phyloP scores from a whole-genome alignment of 352 stramenopile species.

The Pseudoperonospora humuli region DNA sequence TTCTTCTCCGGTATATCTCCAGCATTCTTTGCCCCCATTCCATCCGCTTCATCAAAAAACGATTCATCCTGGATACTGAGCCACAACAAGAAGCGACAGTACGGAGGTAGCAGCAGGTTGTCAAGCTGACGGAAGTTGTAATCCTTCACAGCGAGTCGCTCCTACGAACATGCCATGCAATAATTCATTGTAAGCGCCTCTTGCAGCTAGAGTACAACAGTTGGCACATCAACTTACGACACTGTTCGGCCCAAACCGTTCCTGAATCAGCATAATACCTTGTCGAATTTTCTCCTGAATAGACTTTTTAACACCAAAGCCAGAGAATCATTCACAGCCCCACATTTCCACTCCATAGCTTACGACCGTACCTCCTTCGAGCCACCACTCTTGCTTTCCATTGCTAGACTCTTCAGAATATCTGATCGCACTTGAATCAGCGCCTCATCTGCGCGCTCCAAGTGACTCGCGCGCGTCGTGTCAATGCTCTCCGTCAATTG shows the following conservation, averaged over 20 bases:
- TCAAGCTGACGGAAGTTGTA: conserved; percentile 87
- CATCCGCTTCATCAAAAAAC: conserved; percentile 73
- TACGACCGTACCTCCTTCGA: conserved; percentile 34
- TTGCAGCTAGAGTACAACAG: not conserved
- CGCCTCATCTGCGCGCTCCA: conserved; percentile 69
- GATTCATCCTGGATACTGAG: conserved; percentile 81
- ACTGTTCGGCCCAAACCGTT: conserved; percentile 80
- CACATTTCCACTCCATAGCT: not conserved
- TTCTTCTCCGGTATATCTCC: conserved; percentile 56
- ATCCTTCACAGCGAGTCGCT: conserved; percentile 80
- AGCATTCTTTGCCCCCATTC: conserved; percentile 29
- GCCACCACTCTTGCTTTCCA: conserved; percentile 59
- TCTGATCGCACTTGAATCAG: conserved; percentile 71
- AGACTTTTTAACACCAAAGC: conserved; percentile 14
- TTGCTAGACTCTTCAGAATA: conserved; percentile 55
- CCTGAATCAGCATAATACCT: conserved; percentile 68
- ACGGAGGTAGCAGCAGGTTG: conserved; percentile 78
- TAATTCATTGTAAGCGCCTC: not conserved
- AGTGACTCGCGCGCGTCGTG: conserved; percentile 58
- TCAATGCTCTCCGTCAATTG: conserved; percentile 86
- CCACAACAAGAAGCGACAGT: conserved; percentile 85
- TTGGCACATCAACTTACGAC: conserved; percentile 29
- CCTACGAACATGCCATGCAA: conserved; percentile 21
- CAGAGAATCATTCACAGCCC: not conserved
- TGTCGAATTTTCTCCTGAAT: conserved; percentile 69